Conservation (phyloP, 768 basidiomycete species). For the Russula ochroleuca region DNA sequence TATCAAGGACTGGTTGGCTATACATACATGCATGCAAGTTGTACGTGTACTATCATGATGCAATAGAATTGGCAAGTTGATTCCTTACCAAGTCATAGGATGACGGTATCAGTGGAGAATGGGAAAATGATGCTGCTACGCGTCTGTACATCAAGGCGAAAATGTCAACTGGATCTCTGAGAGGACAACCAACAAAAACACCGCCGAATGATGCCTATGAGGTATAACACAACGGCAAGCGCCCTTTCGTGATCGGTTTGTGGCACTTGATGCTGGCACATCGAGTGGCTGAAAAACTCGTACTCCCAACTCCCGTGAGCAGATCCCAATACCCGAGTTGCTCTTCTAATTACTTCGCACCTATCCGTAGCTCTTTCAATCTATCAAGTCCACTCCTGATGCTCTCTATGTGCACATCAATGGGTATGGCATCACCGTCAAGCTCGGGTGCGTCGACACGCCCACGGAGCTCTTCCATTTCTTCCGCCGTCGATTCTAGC, state of each 20-base stretch:
- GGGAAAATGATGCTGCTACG: background rate
- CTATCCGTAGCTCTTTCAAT: constrained; percentile 53
- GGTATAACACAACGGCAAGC: too few species aligned
- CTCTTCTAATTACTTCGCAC: constrained; percentile 47
- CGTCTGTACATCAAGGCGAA: too few species aligned
- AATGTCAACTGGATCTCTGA: too few species aligned
- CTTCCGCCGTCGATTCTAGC: constrained; percentile 59
- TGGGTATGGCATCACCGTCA: constrained; percentile 53
- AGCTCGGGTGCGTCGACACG: constrained; percentile 66
- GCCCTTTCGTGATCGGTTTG: too few species aligned
- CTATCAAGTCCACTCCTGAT: constrained; percentile 60
- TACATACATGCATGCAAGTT: background rate
- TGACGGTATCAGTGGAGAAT: too few species aligned
- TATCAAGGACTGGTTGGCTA: too few species aligned
- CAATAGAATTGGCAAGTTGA: background rate
- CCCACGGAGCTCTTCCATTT: constrained; percentile 74
- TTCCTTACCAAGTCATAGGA: background rate
- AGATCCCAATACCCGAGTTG: constrained; percentile 26
- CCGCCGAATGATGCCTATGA: too few species aligned
- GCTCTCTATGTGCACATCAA: constrained; percentile 73
- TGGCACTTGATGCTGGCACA: too few species aligned
- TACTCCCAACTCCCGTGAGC: too few species aligned
- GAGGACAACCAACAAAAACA: too few species aligned
- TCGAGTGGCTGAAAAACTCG: too few species aligned
- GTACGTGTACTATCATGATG: background rate